Evolutionary conservation across 176 grass and related monocot species (phyloP).

Genomic region (Zizania latifolia): DNA sequence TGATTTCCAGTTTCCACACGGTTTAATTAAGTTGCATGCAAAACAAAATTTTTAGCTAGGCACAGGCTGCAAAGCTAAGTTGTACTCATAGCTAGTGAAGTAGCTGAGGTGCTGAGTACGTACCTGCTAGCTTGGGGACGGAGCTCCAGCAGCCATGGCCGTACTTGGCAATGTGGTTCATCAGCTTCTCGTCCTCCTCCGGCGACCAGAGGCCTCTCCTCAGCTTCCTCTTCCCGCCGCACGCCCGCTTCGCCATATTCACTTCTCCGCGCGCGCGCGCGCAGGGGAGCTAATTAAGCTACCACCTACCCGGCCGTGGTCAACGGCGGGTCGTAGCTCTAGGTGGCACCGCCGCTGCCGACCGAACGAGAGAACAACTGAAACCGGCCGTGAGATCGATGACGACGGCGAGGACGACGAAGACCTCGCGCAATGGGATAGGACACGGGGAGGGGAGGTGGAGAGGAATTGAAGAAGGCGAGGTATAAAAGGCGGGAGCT

Average conservation of each 20-base stretch:
- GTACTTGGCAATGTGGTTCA: conserved; percentile 60
- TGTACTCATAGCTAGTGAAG: neutral
- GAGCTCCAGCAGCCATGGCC: conserved; percentile 72
- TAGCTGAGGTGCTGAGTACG: no score
- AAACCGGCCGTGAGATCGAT: neutral
- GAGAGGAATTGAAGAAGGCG: conserved; percentile 5
- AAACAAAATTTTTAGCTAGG: no score
- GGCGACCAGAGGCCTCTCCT: conserved; percentile 73
- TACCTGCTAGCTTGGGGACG: conserved; percentile 60
- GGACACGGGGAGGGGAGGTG: no score
- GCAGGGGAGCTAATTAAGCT: neutral
- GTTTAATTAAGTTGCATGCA: no score
- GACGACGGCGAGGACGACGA: neutral
- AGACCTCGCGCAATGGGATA: no score
- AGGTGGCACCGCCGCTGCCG: no score
- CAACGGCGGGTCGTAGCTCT: neutral
- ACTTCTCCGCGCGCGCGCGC: no score
- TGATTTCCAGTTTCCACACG: no score
- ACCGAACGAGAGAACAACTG: no score
- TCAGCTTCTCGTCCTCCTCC: conserved; percentile 74
- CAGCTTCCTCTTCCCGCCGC: conserved; percentile 48
- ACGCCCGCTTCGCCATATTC: conserved; percentile 55
- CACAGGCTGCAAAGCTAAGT: no score
- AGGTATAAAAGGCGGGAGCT: conserved; percentile 41
- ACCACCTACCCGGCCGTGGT: no score